phyloP scores from a whole-genome alignment of 192 early-diverging fungal genomes.

The Coemansia sp. region DNA sequence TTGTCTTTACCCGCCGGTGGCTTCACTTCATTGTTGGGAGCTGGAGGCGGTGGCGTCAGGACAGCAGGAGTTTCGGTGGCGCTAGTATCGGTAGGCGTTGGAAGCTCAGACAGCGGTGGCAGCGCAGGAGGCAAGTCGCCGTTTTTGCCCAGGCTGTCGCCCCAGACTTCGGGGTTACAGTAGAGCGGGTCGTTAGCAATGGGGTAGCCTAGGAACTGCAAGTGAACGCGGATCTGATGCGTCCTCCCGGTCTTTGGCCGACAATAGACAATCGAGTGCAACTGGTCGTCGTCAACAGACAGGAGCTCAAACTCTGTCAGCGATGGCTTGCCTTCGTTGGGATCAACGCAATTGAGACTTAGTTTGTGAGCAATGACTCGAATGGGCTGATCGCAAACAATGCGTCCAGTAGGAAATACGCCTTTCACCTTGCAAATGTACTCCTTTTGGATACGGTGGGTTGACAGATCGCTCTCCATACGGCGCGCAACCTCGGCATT shows the following conservation, averaged over 20 bases:
- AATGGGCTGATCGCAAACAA: slow-evolving; percentile 79
- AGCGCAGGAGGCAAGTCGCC: slow-evolving; percentile 10
- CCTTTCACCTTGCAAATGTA: slow-evolving; percentile 89
- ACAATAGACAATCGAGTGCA: slow-evolving; percentile 74
- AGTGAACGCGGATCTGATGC: slow-evolving; percentile 96
- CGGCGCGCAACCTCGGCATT: slow-evolving; percentile 58
- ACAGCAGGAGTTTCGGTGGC: background rate
- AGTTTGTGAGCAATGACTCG: slow-evolving; percentile 82
- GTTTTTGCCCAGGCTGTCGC: slow-evolving; percentile 57
- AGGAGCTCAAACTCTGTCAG: slow-evolving; percentile 73
- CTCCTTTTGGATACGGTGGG: slow-evolving; percentile 74
- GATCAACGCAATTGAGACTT: slow-evolving; percentile 81
- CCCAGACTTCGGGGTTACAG: slow-evolving; percentile 72
- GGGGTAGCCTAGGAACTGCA: slow-evolving; percentile 88
- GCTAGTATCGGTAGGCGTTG: background rate
- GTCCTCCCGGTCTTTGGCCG: slow-evolving; percentile 89
- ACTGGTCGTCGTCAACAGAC: slow-evolving; percentile 55
- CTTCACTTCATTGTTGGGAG: background rate
- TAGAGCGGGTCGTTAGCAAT: slow-evolving; percentile 97
- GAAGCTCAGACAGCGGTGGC: background rate
- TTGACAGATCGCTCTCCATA: slow-evolving; percentile 64
- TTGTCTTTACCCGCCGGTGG: background rate
- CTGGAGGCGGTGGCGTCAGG: background rate
- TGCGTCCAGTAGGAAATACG: slow-evolving; percentile 67
- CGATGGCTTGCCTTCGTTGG: slow-evolving; percentile 74